Evolutionary conservation across 495 filamentous ascomycete genomes (phyloP).

Genomic region (Hypoxylon cercidicola): DNA sequence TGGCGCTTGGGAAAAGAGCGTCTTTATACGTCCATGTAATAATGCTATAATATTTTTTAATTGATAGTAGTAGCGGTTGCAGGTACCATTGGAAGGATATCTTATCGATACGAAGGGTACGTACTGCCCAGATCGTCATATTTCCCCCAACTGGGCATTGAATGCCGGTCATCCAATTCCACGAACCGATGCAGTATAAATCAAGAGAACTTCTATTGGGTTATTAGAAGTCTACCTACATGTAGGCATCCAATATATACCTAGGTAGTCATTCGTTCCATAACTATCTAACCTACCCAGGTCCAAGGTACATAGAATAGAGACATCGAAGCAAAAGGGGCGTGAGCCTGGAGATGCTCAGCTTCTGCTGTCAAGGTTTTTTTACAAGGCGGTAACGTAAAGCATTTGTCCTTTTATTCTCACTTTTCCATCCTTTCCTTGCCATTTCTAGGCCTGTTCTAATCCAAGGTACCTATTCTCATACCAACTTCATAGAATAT

Average conservation of each 20-base stretch:
- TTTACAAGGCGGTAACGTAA: constrained; percentile 12
- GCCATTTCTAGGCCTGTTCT: constrained; percentile 6
- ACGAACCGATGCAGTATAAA: too few species aligned
- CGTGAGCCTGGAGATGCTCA: neutral
- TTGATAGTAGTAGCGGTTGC: too few species aligned
- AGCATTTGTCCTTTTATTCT: neutral
- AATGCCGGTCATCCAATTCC: too few species aligned
- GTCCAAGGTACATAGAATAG: neutral
- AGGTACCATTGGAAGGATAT: too few species aligned
- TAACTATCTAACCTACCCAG: neutral
- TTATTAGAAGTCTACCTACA: too few species aligned
- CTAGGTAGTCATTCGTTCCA: too few species aligned
- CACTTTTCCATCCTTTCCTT: constrained; percentile 6
- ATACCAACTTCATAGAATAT: constrained; percentile 1
- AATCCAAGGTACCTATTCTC: constrained; percentile 3
- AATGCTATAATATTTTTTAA: neutral
- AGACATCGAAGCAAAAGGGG: neutral
- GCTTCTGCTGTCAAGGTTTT: neutral
- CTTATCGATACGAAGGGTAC: too few species aligned
- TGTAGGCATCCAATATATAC: too few species aligned
- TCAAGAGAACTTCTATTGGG: too few species aligned
- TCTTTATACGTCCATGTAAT: constrained; percentile 4
- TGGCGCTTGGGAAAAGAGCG: constrained; percentile 7
- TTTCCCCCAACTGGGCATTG: too few species aligned
- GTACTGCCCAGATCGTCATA: too few species aligned